Conservation (phyloP, 2,329 filamentous ascomycete genomes). For the Aspergillus hortae region DNA sequence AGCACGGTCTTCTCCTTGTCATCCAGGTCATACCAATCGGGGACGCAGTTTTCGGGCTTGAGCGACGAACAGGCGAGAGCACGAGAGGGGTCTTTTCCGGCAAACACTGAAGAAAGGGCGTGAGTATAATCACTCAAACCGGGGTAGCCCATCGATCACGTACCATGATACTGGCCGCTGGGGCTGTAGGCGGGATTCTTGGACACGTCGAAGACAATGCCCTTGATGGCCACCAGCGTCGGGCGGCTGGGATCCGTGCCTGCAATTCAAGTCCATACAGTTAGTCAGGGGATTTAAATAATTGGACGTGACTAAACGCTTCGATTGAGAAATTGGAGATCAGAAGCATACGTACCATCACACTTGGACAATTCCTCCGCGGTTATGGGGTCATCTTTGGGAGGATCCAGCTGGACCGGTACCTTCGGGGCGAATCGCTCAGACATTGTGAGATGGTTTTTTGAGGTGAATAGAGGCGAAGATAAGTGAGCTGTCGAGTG, state of each 20-base stretch:
- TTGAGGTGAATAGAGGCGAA: background rate
- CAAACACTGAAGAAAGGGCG: slow-evolving; percentile 65
- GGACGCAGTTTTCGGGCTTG: slow-evolving; percentile 74
- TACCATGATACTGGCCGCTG: slow-evolving; percentile 82
- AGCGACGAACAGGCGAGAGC: slow-evolving; percentile 83
- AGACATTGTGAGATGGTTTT: background rate
- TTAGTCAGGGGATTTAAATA: background rate
- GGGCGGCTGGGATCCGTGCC: slow-evolving; percentile 46
- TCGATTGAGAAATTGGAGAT: slow-evolving; percentile 22
- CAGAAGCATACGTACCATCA: slow-evolving; percentile 58
- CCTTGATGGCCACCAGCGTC: slow-evolving; percentile 67
- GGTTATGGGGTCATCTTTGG: slow-evolving; percentile 85
- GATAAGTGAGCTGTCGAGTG: background rate
- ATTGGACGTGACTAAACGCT: background rate
- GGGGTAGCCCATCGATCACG: slow-evolving; percentile 18
- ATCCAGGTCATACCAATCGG: slow-evolving; percentile 78
- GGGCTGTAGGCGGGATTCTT: slow-evolving; percentile 83
- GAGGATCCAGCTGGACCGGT: slow-evolving; percentile 63
- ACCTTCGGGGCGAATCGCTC: slow-evolving; percentile 42
- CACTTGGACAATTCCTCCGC: slow-evolving; percentile 73
- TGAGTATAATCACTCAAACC: background rate
- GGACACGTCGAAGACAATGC: slow-evolving; percentile 89
- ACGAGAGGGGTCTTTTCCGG: slow-evolving; percentile 91
- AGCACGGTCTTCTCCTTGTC: slow-evolving; percentile 83
- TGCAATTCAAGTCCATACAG: slow-evolving; percentile 13